Conservation (phyloP, 495 filamentous ascomycete genomes). For the Tuber aestivum region DNA sequence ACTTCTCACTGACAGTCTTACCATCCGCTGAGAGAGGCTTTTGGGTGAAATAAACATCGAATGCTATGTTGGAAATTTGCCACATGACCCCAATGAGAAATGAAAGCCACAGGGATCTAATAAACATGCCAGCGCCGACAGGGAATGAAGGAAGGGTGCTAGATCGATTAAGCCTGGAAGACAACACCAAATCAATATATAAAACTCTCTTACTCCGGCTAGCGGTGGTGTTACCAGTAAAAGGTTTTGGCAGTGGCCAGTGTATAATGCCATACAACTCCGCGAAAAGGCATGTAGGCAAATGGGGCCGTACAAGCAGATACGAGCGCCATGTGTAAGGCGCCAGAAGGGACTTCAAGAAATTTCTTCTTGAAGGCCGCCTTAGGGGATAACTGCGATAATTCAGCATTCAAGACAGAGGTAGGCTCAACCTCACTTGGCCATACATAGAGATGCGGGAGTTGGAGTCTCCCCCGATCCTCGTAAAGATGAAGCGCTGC, state of each 20-base stretch:
- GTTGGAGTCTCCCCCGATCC: conserved; percentile 65
- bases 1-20: conserved; percentile 74
- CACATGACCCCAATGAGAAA: conserved; percentile 64
- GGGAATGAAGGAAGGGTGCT: conserved; percentile 57
- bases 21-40: conserved; percentile 69
- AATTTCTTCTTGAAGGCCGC: conserved; percentile 43
- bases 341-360: conserved; percentile 38
- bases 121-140: conserved; percentile 53
- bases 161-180: conserved; percentile 59
- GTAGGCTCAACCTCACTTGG: conserved; percentile 38
- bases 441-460: conserved; percentile 46
- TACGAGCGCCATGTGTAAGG: conserved; percentile 47
- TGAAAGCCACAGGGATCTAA: conserved; percentile 59
- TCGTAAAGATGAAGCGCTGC: conserved; percentile 61
- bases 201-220: neutral
- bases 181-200: neutral
- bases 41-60: conserved; percentile 68
- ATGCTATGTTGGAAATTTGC: conserved; percentile 67
- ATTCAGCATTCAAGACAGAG: conserved; percentile 42
- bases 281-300: conserved; percentile 61
- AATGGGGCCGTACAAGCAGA: conserved; percentile 50
- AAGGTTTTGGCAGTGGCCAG: conserved; percentile 64
- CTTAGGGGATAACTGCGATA: conserved; percentile 37
- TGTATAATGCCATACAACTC: conserved; percentile 59
- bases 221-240: conserved; percentile 44